Evolutionary conservation across 108 stramenopile species (phyloP).

Genomic region (Nannochloropsis gaditana): DNA sequence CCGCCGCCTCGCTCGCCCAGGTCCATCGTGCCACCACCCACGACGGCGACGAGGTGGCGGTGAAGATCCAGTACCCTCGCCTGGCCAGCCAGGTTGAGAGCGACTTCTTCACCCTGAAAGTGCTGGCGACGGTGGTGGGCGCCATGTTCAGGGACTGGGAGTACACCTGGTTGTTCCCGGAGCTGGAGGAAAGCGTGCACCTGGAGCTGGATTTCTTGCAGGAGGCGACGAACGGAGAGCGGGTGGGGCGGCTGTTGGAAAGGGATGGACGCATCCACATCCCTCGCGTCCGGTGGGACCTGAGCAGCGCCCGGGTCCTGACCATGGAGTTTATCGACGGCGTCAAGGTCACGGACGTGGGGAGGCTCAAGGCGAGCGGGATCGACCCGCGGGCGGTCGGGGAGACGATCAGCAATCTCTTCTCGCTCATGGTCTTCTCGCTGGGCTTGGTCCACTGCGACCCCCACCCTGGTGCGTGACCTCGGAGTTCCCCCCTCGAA

Average conservation of each 20-base stretch:
- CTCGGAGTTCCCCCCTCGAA: too few relatives aligned
- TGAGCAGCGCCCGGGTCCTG: slow-evolving; percentile 33
- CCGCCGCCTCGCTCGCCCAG: slow-evolving; percentile 48
- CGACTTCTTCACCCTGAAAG: slow-evolving; percentile 33
- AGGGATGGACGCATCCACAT: slow-evolving; percentile 30
- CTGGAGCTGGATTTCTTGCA: slow-evolving; percentile 55
- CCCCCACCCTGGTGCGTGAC: slow-evolving; percentile 48
- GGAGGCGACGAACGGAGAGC: slow-evolving; percentile 48
- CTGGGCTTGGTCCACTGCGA: slow-evolving; percentile 52
- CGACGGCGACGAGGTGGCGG: slow-evolving; percentile 34
- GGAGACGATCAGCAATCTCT: slow-evolving; percentile 32
- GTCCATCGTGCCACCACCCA: slow-evolving; percentile 34
- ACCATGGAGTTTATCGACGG: slow-evolving; percentile 53
- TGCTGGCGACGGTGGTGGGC: slow-evolving; percentile 19
- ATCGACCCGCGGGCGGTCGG: slow-evolving; percentile 47
- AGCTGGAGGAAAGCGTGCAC: slow-evolving; percentile 45
- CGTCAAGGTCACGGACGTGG: slow-evolving; percentile 41
- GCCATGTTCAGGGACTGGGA: slow-evolving; percentile 45
- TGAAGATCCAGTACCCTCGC: slow-evolving; percentile 50
- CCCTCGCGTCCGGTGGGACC: slow-evolving; percentile 46
- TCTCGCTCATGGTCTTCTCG: slow-evolving; percentile 43
- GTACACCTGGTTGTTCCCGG: slow-evolving; percentile 52
- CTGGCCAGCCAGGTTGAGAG: slow-evolving; percentile 29
- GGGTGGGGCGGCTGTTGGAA: slow-evolving; percentile 42
- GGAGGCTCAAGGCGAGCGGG: slow-evolving; percentile 28